Base-by-base conservation (phyloP, 805 yeast species). In the Scheffersomyces coipomensis region DNA sequence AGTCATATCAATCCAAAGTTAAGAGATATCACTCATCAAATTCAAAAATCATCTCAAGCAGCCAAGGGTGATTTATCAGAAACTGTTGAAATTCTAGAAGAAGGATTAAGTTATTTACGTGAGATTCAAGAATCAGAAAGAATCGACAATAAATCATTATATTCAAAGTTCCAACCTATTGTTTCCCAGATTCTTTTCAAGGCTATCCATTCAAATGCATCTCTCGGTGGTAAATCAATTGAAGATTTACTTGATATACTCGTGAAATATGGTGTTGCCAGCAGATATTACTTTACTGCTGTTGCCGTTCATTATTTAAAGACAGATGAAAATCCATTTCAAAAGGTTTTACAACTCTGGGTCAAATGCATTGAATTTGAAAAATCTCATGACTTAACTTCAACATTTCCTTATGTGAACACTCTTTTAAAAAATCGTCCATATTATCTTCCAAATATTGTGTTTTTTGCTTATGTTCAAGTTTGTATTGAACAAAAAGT, bases 41-140 rank as follows among this genome's bases (percentile, higher is more conserved):
- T 69, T 33, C 40, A 43, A 4, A 52, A 67, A 1, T 56, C 63
- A 13, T n/a, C 21, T 22, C 43, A 49, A 13, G 40, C 52, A 38
- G 6, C 48, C 5, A 35, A 39, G 12, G 29, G 33, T 9, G 57
- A 54, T 26, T 44, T 64, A 21, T 23, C 45, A 9, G 75, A 68
- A 36, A 48, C 63, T 13, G 40, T 58, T 19, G 68, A 62, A 23
- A 68, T 69, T 34, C 58, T 66, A 36, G 69, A 66, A 33, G 74
- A 69, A 45, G 74, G 73, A 2, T 47, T 68, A 22, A 43, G 60
- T 19, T 69, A 64, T 45, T 52, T 69, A 41, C 49, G 71, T 27
- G 68, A 66, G 34, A 53, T 68, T 38, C 71, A 67, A 46, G 49
- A 31, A 5, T 50, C 53, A 1, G 74, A 68, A 43, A 45, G 40